A percentile compares a stretch with the other conserved stretches of the same genome.
Evolutionary conservation across 805 yeast species (phyloP).

Genomic region (Candida manassasensis): DNA sequence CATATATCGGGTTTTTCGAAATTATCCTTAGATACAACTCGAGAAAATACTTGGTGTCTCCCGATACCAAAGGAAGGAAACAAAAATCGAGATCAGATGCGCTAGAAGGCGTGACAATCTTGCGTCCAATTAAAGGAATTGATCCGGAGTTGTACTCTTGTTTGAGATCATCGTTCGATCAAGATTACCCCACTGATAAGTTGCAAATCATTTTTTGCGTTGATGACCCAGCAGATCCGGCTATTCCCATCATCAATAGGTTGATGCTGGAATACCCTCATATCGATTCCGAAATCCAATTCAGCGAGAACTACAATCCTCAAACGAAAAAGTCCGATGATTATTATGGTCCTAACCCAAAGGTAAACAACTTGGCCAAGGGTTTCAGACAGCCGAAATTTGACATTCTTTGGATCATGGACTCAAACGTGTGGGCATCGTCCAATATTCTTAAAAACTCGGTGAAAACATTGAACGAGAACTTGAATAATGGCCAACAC

Average conservation of each 20-base stretch:
- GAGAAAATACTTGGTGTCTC: slow-evolving; percentile 5
- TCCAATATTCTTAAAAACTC: slow-evolving; percentile 64
- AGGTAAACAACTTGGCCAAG: slow-evolving; percentile 80
- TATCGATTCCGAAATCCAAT: slow-evolving; percentile 53
- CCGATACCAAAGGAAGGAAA: slow-evolving; percentile 1
- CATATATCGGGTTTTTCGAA: slow-evolving; percentile 37
- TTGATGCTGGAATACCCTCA: slow-evolving; percentile 51
- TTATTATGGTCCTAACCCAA: slow-evolving; percentile 81
- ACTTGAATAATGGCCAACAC: slow-evolving; percentile 48
- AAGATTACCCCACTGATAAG: slow-evolving; percentile 55
- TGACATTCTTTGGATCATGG: slow-evolving; percentile 82
- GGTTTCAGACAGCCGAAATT: slow-evolving; percentile 65
- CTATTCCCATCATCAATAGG: slow-evolving; percentile 50
- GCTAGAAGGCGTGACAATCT: slow-evolving; percentile 56
- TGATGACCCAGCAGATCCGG: slow-evolving; percentile 58
- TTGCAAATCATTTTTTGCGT: slow-evolving; percentile 76
- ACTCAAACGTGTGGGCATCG: slow-evolving; percentile 77
- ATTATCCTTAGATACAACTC: slow-evolving; percentile 26
- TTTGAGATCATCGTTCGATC: slow-evolving; percentile 61
- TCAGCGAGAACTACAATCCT: slow-evolving; percentile 22
- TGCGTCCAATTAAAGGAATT: slow-evolving; percentile 79
- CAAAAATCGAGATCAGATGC: slow-evolving; percentile 5
- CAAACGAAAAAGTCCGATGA: slow-evolving; percentile 29
- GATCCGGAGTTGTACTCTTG: slow-evolving; percentile 73
- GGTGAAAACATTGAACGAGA: slow-evolving; percentile 44